Evolutionary conservation across 2,329 filamentous ascomycete species (phyloP), one percentile per base, ranked within the genome.

Genomic region (Pseudocercospora fuligena): DNA sequence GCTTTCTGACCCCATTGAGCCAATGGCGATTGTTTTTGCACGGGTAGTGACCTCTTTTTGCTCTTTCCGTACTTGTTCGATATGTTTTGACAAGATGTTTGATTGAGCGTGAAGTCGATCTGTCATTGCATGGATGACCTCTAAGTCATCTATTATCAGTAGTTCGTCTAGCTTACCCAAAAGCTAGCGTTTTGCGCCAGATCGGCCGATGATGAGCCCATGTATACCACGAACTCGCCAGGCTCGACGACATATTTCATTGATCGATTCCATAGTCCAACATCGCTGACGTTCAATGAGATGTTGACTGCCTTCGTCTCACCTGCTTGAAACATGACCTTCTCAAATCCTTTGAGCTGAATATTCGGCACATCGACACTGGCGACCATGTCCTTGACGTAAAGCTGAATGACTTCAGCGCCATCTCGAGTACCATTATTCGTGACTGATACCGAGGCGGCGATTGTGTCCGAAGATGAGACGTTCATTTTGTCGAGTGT

Each of bases 171-270:
- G 23, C 49, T 53, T 27, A 89, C 86, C 5, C 83, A 86, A 54
- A 89, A 82, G 1, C 84, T 89, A 36, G 83, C 82, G 73, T 87
- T 89, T 0, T 80, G 81, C 69, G 83, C 83, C 63, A 89, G 74
- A 75, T 89, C 85, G 63, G 80, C 79, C 70, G 87, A 89, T 68
- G 81, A 85, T n/a, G 79, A 78, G 1, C 89, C 90, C 16, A 90
- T 85, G 63, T 84, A 81, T 9, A 92, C 80, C 5, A 83, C 78
- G 75, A 92, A 93, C 47, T 89, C 84, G 1, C 90, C 90, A 2
- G 86, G 86, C 82, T 93, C 91, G 43, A 93, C 90, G 25, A 91
- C 88, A 77, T 92, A 92, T 76, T 89, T 80, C 88, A 92, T 90
- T 36, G 78, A 81, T 12, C 78, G 72, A 75, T 87, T 80, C 87